Conservation (phyloP, 768 basidiomycete species). For the Sistotremastrum suecicum region DNA sequence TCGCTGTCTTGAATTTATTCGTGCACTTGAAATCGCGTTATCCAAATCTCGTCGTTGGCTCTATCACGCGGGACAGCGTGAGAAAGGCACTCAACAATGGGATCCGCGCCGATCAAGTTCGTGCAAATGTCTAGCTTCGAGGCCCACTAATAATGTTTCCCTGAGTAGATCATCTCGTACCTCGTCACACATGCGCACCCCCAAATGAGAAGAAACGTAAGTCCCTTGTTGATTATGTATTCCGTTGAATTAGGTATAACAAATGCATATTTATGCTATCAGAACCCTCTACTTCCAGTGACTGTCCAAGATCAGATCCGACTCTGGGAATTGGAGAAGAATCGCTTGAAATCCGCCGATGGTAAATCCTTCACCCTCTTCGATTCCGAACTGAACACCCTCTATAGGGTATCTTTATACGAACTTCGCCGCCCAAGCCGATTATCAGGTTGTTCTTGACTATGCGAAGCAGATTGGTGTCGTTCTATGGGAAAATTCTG, state of each 20-base stretch:
- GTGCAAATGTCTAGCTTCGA: conserved; percentile 13
- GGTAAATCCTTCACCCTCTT: conserved; percentile 31
- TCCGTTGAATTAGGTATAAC: not conserved
- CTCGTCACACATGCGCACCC: conserved; percentile 90
- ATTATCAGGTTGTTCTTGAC: conserved; percentile 75
- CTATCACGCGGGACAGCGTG: conserved; percentile 90
- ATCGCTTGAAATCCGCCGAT: conserved; percentile 78
- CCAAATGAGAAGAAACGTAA: conserved; percentile 91
- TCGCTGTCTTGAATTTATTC: conserved; percentile 90
- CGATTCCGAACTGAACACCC: not conserved
- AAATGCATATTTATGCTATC: conserved; percentile 5
- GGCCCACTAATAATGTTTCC: conserved; percentile 6
- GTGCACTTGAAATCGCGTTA: conserved; percentile 88
- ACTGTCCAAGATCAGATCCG: conserved; percentile 98
- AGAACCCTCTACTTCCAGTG: conserved; percentile 90
- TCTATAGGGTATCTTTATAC: conserved; percentile 73
- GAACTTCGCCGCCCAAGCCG: conserved; percentile 71
- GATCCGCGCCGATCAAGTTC: conserved; percentile 90
- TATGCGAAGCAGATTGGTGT: conserved; percentile 76
- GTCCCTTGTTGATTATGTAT: conserved; percentile 10
- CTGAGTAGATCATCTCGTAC: conserved; percentile 80
- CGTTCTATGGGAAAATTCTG: conserved; percentile 68
- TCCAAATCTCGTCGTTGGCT: conserved; percentile 92
- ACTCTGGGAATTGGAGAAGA: conserved; percentile 92
- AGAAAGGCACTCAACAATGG: conserved; percentile 89